A percentile compares a stretch with the other conserved stretches of the same genome.
phyloP scores from a whole-genome alignment of 768 basidiomycete genomes.

The Tylopilus plumbeoviolaceoides region DNA sequence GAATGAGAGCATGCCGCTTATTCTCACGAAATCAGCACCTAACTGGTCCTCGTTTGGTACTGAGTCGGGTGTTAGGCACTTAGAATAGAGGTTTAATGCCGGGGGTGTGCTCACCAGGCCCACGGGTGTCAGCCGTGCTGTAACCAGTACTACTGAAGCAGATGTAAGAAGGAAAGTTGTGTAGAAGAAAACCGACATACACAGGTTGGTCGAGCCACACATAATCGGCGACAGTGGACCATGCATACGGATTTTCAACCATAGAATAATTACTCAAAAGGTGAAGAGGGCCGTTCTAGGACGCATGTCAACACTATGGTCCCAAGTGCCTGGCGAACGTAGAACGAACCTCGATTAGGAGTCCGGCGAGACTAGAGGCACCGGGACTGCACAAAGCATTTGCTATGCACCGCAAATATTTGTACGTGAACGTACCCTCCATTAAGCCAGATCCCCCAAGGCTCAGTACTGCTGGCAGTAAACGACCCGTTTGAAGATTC shows the following conservation, averaged over 20 bases:
- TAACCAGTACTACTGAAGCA: slow-evolving; percentile 50
- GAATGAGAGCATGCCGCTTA: not conserved
- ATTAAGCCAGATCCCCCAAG: slow-evolving; percentile 73
- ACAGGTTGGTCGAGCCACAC: slow-evolving; percentile 76
- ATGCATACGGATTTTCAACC: slow-evolving; percentile 49
- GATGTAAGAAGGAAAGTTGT: not conserved
- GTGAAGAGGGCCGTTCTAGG: slow-evolving; percentile 64
- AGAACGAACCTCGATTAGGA: slow-evolving; percentile 54
- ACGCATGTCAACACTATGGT: not conserved
- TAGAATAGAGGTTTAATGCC: not conserved
- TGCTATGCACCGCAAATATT: not conserved
- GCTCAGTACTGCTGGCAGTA: slow-evolving; percentile 40
- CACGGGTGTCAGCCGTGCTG: slow-evolving; percentile 55
- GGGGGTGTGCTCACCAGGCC: slow-evolving; percentile 43
- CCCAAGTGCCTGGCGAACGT: not conserved
- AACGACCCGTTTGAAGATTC: slow-evolving; percentile 55
- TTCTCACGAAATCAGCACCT: slow-evolving; percentile 43
- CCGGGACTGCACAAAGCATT: slow-evolving; percentile 45
- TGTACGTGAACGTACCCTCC: slow-evolving; percentile 48
- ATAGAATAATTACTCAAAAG: slow-evolving; percentile 47
- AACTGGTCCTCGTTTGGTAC: slow-evolving; percentile 63
- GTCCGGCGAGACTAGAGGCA: slow-evolving; percentile 59
- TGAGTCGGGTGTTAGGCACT: slow-evolving; percentile 13
- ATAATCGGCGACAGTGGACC: slow-evolving; percentile 49
- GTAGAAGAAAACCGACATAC: slow-evolving; percentile 14